phyloP scores from a whole-genome alignment of 768 basidiomycete genomes.

The Cystobasidiopsis lactophilus region DNA sequence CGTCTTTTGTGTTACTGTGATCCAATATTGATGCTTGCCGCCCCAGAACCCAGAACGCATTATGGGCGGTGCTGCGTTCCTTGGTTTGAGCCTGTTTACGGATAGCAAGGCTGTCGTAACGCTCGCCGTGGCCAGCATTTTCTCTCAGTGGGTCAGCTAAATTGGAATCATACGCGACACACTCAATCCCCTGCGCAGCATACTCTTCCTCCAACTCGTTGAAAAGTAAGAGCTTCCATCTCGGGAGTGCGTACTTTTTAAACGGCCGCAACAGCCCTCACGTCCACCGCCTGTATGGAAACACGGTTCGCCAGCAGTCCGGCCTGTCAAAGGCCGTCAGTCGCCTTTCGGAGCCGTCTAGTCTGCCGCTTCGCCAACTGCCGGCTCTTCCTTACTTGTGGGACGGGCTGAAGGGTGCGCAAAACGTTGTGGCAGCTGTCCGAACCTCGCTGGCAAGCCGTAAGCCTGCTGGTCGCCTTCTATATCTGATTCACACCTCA shows the following conservation, averaged over 20 bases:
- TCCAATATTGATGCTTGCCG: not conserved
- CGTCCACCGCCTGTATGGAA: conserved; percentile 88
- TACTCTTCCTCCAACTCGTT: not conserved
- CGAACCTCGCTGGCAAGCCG: too few relatives aligned
- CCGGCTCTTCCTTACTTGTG: too few relatives aligned
- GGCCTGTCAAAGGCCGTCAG: conserved; percentile 98
- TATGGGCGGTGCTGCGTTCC: conserved; percentile 86
- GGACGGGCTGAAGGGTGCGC: too few relatives aligned
- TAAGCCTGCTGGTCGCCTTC: too few relatives aligned
- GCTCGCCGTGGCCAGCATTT: conserved; percentile 59
- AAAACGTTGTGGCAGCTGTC: too few relatives aligned
- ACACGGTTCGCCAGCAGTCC: conserved; percentile 78
- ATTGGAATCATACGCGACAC: too few relatives aligned
- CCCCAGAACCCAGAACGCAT: conserved; percentile 54
- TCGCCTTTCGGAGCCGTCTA: conserved; percentile 20
- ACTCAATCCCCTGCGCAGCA: conserved; percentile 41
- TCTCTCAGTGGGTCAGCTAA: conserved; percentile 51
- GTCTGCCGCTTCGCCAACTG: not conserved
- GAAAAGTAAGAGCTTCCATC: not conserved
- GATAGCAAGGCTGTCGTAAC: conserved; percentile 74
- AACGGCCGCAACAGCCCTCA: conserved; percentile 45
- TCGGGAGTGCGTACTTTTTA: not conserved
- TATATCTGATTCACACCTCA: too few relatives aligned
- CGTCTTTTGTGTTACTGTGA: not conserved
- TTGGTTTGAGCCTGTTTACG: conserved; percentile 76